These are phyloP conservation scores for Pelomyxa schiedti DNA, from an alignment of 78 protist species.

Conservation along the genomic window DNA sequence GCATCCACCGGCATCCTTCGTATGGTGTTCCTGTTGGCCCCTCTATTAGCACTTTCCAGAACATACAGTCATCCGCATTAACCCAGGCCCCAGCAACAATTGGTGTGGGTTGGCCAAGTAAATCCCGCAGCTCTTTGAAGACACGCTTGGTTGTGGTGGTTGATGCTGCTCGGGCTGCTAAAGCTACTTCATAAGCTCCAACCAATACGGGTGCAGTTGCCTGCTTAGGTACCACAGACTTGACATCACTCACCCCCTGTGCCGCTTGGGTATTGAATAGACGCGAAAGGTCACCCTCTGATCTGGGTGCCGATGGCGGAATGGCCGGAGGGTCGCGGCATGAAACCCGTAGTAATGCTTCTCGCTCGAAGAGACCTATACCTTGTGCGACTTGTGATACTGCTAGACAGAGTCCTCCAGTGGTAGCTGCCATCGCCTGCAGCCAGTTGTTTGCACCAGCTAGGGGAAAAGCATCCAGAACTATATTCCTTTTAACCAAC, in stretches of 20 bases:
- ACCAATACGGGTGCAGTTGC: not conserved
- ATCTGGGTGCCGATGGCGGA: not conserved
- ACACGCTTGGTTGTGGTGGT: not conserved
- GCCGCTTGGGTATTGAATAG: not conserved
- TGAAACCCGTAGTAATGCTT: not conserved
- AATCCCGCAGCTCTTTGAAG: not conserved
- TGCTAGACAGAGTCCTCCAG: not conserved
- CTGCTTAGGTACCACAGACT: not conserved
- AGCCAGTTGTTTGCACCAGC: not conserved
- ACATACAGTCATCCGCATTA: not conserved
- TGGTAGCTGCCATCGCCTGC: not conserved
- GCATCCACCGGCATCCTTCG: constrained; percentile 29
- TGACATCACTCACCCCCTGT: not conserved
- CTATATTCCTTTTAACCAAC: not conserved
- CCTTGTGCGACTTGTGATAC: not conserved
- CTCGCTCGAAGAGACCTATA: not conserved
- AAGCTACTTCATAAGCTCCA: not conserved
- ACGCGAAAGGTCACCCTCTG: not conserved
- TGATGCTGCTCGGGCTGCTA: not conserved
- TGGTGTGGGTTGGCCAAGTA: not conserved
- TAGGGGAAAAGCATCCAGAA: not conserved
- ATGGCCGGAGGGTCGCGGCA: not conserved
- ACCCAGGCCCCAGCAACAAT: not conserved
- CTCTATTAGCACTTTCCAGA: constrained; percentile 9
- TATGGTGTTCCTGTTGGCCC: constrained; percentile 34